Percentiles rank a stretch among this genome's conserved stretches.
phyloP scores from a whole-genome alignment of 1,284 basidiomycete genomes.

The Agroathelia rolfsii region DNA sequence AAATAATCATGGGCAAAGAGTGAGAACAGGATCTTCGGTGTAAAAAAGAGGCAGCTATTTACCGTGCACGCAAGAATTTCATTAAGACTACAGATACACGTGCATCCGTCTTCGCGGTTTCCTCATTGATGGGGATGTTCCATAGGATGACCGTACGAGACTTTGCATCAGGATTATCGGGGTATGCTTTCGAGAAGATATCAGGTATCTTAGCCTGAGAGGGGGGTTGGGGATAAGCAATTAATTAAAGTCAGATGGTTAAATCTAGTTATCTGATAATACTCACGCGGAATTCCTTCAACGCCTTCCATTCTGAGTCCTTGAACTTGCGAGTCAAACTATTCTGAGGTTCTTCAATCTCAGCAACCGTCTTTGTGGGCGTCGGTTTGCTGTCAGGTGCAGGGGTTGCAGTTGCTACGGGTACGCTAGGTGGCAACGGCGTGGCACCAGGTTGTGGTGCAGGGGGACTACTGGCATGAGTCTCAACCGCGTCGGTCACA shows the following conservation, averaged over 20 bases:
- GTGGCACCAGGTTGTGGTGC: too few relatives aligned
- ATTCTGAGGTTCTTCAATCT: constrained; percentile 48
- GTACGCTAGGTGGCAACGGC: too few relatives aligned
- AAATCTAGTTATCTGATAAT: constrained; percentile 6
- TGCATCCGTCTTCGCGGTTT: constrained; percentile 37
- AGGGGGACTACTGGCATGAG: too few relatives aligned
- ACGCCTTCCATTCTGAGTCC: constrained; percentile 53
- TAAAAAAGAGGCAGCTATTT: too few relatives aligned
- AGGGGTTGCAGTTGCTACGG: constrained; percentile 3
- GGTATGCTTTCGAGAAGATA: constrained; percentile 47
- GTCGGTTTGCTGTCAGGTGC: neutral
- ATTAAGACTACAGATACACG: constrained; percentile 61
- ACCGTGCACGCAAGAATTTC: constrained; percentile 74
- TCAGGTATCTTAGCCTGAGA: constrained; percentile 47
- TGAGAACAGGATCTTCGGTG: neutral
- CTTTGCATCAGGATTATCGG: constrained; percentile 40
- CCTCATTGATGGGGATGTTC: constrained; percentile 58
- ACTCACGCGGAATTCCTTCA: constrained; percentile 58
- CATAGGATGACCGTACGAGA: constrained; percentile 49
- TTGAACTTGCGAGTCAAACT: constrained; percentile 60
- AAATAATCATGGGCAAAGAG: constrained; percentile 1
- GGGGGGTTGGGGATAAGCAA: too few relatives aligned
- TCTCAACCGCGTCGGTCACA: too few relatives aligned
- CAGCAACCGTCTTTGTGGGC: constrained; percentile 6
- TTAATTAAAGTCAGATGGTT: too few relatives aligned